Percentiles rank a stretch among this genome's conserved stretches.
These are phyloP conservation scores for Ceratorhiza oryzae-sativae DNA, from an alignment of 1,284 basidiomycete species.

Conservation along the genomic window DNA sequence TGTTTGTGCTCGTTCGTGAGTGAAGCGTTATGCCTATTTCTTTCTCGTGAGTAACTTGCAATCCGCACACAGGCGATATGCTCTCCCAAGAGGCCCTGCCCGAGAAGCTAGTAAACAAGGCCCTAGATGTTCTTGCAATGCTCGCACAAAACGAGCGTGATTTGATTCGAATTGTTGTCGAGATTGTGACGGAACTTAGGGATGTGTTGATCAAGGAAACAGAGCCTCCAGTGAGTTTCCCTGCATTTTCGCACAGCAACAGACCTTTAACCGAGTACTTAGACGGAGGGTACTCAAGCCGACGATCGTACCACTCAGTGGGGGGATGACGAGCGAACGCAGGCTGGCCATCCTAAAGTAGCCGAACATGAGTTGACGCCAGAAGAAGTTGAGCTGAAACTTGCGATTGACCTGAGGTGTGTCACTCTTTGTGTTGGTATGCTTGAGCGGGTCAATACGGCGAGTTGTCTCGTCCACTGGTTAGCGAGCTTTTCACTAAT, in stretches of 20 bases:
- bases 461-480: conserved; percentile 53
- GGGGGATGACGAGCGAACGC: conserved; percentile 52
- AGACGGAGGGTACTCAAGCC: conserved; percentile 18
- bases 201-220: conserved; percentile 62
- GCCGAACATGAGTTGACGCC: conserved; percentile 41
- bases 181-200: conserved; percentile 87
- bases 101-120: conserved; percentile 76
- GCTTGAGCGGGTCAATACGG: conserved; percentile 89
- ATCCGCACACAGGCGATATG: conserved; percentile 70
- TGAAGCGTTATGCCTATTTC: conserved; percentile 44
- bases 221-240: conserved; percentile 51
- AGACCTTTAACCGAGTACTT: not conserved
- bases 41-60: not conserved
- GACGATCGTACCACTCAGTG: conserved; percentile 29
- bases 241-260: not conserved
- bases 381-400: conserved; percentile 66
- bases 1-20: conserved; percentile 86
- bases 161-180: conserved; percentile 92
- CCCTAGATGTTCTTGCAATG: conserved; percentile 86
- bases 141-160: conserved; percentile 88
- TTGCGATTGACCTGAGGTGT: conserved; percentile 82
- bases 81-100: conserved; percentile 84
- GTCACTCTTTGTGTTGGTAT: conserved; percentile 89
- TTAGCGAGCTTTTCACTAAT: conserved; percentile 4
- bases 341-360: conserved; percentile 1